Conservation (phyloP, 768 basidiomycete genomes). For the Suillus paluster region DNA sequence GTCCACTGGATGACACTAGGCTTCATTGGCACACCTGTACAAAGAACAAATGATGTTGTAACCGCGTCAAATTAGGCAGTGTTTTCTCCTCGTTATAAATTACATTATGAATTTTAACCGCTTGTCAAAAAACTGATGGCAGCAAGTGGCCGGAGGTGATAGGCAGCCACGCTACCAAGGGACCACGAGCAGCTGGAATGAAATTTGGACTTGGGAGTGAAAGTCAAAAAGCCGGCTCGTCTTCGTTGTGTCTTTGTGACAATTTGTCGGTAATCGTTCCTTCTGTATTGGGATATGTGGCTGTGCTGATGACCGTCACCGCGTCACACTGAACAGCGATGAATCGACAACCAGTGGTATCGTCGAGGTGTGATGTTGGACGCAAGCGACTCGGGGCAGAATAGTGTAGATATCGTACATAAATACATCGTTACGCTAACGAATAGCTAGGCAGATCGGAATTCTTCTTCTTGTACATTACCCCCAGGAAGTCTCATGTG, state of each 20-base stretch:
- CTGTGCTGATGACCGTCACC: background rate
- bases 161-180: background rate
- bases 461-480: background rate
- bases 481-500: background rate
- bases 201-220: too few relatives aligned
- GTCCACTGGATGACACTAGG: slow-evolving; percentile 3
- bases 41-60: background rate
- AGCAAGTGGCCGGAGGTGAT: background rate
- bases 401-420: too few relatives aligned
- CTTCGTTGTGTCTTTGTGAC: too few relatives aligned
- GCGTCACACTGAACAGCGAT: too few relatives aligned
- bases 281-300: slow-evolving; percentile 7
- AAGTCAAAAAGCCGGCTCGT: too few relatives aligned
- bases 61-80: slow-evolving; percentile 9
- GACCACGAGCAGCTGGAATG: too few relatives aligned
- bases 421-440: background rate
- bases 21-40: background rate
- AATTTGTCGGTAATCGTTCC: too few relatives aligned
- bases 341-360: too few relatives aligned
- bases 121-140: background rate
- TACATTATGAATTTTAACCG: background rate
- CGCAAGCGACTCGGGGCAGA: too few relatives aligned
- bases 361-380: too few relatives aligned
- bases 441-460: background rate
- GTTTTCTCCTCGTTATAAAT: slow-evolving; percentile 9